Base-by-base conservation (phyloP, 208 protist genomes). In the Sergeia podlipaevii region DNA sequence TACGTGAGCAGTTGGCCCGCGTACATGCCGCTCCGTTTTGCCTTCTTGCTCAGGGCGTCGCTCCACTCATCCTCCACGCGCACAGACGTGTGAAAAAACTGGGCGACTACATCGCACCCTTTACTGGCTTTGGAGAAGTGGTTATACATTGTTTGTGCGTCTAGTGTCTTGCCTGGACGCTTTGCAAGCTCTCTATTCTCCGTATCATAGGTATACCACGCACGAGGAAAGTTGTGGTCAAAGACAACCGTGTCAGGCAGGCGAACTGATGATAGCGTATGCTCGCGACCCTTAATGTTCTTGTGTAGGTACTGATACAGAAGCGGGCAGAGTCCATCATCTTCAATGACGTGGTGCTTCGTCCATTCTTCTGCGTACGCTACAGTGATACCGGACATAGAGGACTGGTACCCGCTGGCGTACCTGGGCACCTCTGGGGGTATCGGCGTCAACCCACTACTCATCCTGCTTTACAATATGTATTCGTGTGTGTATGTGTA, bases 181-280 rank as follows among this genome's bases (percentile, higher is more conserved):
- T 93, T 91, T 37, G 80, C 69, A 38, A 96, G 79, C 49, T 91
- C 89, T 29, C 56, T 62, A 38, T 76, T 80, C 57, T 93, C 86
- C n/a, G 15, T 41, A 44, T 94, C 88, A 60, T 93, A 95, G 13
- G 74, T 74, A 72, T 93, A 97, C 91, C 91, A 97, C 15, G 83
- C 87, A 10, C 86, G 83, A 2, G 91, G 91, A 55, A 97, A 97
- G 74, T 97, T 97, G 80, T 97, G 91, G 46, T 97, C 88, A 64
- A 91, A 97, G 27, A 95, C 86, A 26, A 97, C 85, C 11, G 91
- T 95, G 26, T 97, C 85, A 0, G 91, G 91, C 10, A 97, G 45
- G 4, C 70, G 63, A 11, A 91, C 58, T 15, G 70, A 58, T 10
- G 74, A 70, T 27, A 91, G 77, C 30, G 62, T 17, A 34, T 86